Conservation (phyloP, 768 basidiomycete genomes). For the Psilocybe cubensis region DNA sequence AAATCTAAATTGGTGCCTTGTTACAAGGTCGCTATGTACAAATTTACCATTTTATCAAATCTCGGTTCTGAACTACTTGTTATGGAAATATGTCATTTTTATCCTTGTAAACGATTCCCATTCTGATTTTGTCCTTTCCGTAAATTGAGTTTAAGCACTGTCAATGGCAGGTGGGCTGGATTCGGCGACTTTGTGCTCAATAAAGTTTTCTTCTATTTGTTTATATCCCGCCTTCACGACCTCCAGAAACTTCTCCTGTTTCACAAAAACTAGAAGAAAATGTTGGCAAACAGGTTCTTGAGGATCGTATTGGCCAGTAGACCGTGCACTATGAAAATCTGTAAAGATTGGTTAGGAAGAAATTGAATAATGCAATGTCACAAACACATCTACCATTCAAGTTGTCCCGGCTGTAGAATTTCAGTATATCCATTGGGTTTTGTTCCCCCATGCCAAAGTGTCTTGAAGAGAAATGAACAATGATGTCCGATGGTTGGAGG, state of each 20-base stretch:
- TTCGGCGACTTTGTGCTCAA: not conserved
- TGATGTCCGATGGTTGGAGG: constrained; percentile 53
- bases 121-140: too few relatives aligned
- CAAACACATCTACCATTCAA: constrained; percentile 48
- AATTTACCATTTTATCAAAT: too few relatives aligned
- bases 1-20: too few relatives aligned
- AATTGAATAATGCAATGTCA: not conserved
- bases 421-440: constrained; percentile 69
- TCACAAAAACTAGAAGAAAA: constrained; percentile 67
- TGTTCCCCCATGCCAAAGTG: constrained; percentile 75
- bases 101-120: too few relatives aligned
- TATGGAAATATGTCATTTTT: too few relatives aligned
- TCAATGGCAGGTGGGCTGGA: not conserved
- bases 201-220: constrained; percentile 55
- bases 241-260: constrained; percentile 20
- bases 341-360: not conserved
- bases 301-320: too few relatives aligned
- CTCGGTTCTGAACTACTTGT: too few relatives aligned
- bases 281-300: constrained; percentile 66
- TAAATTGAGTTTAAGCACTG: not conserved
- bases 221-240: constrained; percentile 44
- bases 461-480: constrained; percentile 62
- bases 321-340: constrained; percentile 32
- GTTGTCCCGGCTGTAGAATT: constrained; percentile 72
- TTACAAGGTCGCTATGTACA: too few relatives aligned